Percentiles rank a stretch among this genome's conserved stretches.
Evolutionary conservation across 2,329 filamentous ascomycete genomes (phyloP).

Genomic region (Colletotrichum orbiculare): DNA sequence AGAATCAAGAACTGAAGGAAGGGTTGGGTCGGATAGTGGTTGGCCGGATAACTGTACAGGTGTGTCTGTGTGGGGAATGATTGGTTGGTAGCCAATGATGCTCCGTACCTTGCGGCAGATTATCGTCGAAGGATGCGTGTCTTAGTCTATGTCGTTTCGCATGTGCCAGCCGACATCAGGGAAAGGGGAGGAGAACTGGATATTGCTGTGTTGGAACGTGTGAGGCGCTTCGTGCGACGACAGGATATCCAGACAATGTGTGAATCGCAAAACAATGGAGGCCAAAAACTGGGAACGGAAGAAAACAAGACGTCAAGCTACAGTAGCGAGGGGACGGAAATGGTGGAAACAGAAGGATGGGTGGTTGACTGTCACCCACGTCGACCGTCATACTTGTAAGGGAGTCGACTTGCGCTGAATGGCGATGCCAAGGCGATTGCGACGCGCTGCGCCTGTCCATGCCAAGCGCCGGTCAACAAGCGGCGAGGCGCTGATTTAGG

Average conservation of each 20-base stretch:
- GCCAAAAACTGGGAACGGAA: constrained; percentile 13
- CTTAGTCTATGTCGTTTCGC: not conserved
- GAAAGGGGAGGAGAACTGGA: too few relatives aligned
- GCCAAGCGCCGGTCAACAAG: constrained; percentile 21
- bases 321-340: not conserved
- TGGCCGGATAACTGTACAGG: constrained; percentile 6
- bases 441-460: constrained; percentile 22
- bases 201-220: not conserved
- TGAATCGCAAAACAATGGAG: constrained; percentile 28
- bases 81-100: constrained; percentile 6
- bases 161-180: constrained; percentile 1
- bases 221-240: constrained; percentile 23
- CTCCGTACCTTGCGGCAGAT: constrained; percentile 12
- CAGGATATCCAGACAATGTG: constrained; percentile 12
- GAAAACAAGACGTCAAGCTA: not conserved
- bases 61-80: constrained; percentile 3
- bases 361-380: constrained; percentile 22
- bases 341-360: constrained; percentile 7
- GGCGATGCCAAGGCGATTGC: constrained; percentile 22
- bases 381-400: not conserved
- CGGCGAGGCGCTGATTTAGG: too few relatives aligned
- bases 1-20: constrained; percentile 7
- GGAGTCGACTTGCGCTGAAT: not conserved
- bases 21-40: not conserved
- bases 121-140: not conserved